A percentile compares a stretch with the other conserved stretches of the same genome.
Conservation (phyloP, 176 grass and related monocot genomes). For the Musa schizocarpa region DNA sequence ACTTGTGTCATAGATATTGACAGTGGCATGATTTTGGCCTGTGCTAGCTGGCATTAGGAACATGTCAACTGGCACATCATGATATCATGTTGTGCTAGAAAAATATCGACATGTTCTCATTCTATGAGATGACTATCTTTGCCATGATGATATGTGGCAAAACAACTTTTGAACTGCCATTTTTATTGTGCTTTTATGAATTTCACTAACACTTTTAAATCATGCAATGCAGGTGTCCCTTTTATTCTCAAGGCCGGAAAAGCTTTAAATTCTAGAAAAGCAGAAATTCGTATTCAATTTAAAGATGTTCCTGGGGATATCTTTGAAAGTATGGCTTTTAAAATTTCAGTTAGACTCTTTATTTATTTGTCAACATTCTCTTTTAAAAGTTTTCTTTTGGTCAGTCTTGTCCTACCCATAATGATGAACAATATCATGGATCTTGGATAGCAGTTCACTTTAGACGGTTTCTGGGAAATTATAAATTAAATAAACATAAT, state of each 20-base stretch:
- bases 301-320: constrained; percentile 99
- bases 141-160: no score
- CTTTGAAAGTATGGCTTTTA: constrained; percentile 60
- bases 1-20: not conserved
- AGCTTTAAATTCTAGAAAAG: constrained; percentile 90
- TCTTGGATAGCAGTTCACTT: not conserved
- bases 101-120: not conserved
- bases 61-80: not conserved
- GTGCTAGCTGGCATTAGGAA: not conserved
- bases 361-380: no score
- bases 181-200: not conserved
- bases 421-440: not conserved
- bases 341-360: not conserved
- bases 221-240: constrained; percentile 67
- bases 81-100: not conserved
- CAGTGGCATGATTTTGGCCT: not conserved
- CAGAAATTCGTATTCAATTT: constrained; percentile 97
- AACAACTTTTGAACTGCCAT: constrained; percentile 2
- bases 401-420: not conserved
- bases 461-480: not conserved
- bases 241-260: constrained; percentile 99
- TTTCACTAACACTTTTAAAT: constrained; percentile 23
- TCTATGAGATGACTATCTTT: not conserved
- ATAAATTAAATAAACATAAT: not conserved
- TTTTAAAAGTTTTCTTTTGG: not conserved